Evolutionary conservation across 768 basidiomycete genomes (phyloP).

Genomic region (Hericium erinaceus): DNA sequence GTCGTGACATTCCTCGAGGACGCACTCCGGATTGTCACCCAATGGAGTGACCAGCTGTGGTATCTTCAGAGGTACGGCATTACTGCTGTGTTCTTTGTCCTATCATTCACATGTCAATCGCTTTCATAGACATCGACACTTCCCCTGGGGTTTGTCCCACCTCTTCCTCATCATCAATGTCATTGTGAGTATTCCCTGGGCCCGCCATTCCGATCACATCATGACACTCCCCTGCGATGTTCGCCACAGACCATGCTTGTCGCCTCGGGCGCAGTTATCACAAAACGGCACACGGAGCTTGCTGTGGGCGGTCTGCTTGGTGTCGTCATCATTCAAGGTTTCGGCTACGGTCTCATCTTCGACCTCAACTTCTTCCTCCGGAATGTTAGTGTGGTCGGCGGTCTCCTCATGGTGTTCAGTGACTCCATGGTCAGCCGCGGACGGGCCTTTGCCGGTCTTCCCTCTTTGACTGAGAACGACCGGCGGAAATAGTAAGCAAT

Average conservation of each 20-base stretch:
- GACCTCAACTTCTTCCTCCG: slow-evolving; percentile 99
- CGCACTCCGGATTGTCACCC: slow-evolving; percentile 84
- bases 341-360: slow-evolving; percentile 98
- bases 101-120: slow-evolving; percentile 8
- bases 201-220: not conserved
- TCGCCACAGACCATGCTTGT: slow-evolving; percentile 70
- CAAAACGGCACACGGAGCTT: slow-evolving; percentile 80
- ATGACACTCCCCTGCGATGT: not conserved
- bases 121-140: slow-evolving; percentile 72
- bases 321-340: slow-evolving; percentile 92
- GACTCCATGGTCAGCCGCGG: slow-evolving; percentile 88
- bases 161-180: slow-evolving; percentile 89
- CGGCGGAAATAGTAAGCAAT: slow-evolving; percentile 88
- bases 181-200: slow-evolving; percentile 48
- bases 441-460: slow-evolving; percentile 84
- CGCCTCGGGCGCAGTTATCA: slow-evolving; percentile 79
- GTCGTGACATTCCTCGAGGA: slow-evolving; percentile 99
- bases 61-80: slow-evolving; percentile 82
- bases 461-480: slow-evolving; percentile 86
- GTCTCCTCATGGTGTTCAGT: slow-evolving; percentile 97
- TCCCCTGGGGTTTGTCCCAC: slow-evolving; percentile 94
- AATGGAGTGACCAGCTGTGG: slow-evolving; percentile 98
- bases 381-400: slow-evolving; percentile 95
- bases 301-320: slow-evolving; percentile 83
- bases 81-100: slow-evolving; percentile 10